phyloP scores from a whole-genome alignment of 2,329 filamentous ascomycete genomes.

The Clonostachys sp. region DNA sequence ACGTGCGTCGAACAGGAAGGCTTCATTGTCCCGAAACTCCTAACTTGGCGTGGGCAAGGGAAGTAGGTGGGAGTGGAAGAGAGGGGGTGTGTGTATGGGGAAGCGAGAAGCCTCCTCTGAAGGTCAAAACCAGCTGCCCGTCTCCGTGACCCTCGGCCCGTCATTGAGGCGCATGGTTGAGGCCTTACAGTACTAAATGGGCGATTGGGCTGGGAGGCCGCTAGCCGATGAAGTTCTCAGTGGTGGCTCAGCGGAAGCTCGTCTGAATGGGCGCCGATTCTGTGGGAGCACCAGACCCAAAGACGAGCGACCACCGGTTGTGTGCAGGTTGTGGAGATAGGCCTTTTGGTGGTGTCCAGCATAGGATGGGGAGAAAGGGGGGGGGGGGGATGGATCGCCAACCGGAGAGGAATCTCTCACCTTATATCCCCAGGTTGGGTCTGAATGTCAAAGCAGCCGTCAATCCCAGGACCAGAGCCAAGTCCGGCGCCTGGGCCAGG shows the following conservation, averaged over 20 bases:
- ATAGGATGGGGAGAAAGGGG: too few relatives aligned
- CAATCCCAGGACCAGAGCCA: slow-evolving; percentile 37
- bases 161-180: too few relatives aligned
- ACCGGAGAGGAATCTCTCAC: slow-evolving; percentile 31
- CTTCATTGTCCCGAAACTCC: background rate
- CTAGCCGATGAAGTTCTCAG: too few relatives aligned
- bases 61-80: too few relatives aligned
- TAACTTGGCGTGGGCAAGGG: background rate
- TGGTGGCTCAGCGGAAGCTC: too few relatives aligned
- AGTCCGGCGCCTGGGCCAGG: slow-evolving; percentile 10
- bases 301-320: slow-evolving; percentile 1
- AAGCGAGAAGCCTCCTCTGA: too few relatives aligned
- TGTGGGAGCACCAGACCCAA: background rate
- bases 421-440: slow-evolving; percentile 47
- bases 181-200: too few relatives aligned
- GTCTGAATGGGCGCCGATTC: background rate
- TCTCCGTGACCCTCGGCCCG: too few relatives aligned
- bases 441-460: slow-evolving; percentile 45
- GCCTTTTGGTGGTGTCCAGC: background rate
- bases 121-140: too few relatives aligned
- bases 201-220: too few relatives aligned
- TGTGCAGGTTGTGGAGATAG: background rate
- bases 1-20: background rate
- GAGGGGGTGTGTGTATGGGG: too few relatives aligned
- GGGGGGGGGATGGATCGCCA: slow-evolving; percentile 3